Percentiles rank a stretch among this genome's conserved stretches.
These are phyloP conservation scores for Paecilomyces sp. DNA, from an alignment of 2,329 filamentous ascomycete species.

Conservation along the genomic window DNA sequence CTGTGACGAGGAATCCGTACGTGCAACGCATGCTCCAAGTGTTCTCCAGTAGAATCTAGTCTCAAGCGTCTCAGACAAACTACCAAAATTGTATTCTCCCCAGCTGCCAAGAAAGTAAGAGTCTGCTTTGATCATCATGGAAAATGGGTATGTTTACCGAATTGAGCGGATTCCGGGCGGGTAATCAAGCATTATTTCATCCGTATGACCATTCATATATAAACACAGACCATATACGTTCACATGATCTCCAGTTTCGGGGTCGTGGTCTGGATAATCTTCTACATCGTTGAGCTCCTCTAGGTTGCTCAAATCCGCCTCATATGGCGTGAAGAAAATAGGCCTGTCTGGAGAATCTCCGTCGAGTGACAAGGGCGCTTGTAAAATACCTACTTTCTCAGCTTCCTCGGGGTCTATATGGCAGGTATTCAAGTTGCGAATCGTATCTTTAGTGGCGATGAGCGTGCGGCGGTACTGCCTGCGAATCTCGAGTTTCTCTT, in stretches of 20 bases:
- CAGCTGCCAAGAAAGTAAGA: background rate
- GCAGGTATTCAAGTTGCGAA: background rate
- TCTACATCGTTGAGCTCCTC: background rate
- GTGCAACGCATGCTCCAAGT: background rate
- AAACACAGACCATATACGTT: background rate
- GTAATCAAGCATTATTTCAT: background rate
- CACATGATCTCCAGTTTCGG: background rate
- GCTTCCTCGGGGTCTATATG: background rate
- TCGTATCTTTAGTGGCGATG: background rate
- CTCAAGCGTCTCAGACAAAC: background rate
- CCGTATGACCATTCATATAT: background rate
- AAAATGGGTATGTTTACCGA: background rate
- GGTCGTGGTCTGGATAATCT: background rate
- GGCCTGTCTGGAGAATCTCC: background rate
- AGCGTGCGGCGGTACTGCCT: background rate
- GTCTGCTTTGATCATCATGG: background rate
- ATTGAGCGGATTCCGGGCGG: background rate
- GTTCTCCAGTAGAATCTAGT: background rate
- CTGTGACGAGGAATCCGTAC: background rate
- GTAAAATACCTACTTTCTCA: background rate
- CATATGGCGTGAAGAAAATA: background rate
- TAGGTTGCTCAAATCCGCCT: background rate
- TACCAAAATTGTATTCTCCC: conserved; percentile 4
- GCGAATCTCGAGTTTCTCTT: background rate
- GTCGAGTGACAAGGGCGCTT: background rate